phyloP scores from a whole-genome alignment of 345 rosid species.

The Lumnitzera littorea region DNA sequence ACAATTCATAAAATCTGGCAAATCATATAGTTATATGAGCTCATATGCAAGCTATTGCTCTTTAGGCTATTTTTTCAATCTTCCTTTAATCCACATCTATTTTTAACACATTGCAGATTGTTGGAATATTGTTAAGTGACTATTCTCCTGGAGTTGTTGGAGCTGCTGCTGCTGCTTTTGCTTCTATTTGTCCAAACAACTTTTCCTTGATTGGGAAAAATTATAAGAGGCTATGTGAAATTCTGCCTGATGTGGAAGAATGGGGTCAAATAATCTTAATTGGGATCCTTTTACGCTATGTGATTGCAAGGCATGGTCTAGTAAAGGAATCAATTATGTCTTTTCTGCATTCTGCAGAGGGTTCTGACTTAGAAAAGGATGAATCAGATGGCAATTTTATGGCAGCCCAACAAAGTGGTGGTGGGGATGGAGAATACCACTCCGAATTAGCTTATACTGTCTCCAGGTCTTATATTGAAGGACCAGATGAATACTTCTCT shows the following conservation, averaged over 20 bases:
- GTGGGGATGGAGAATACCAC: conserved; percentile 21
- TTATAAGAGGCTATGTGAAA: conserved; percentile 72
- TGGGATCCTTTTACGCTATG: conserved; percentile 69
- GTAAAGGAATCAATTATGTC: conserved; percentile 86
- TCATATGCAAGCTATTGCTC: not conserved
- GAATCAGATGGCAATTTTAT: conserved; percentile 25
- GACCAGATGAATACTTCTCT: conserved; percentile 82
- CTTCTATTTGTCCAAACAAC: conserved; percentile 79
- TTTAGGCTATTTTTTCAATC: conserved; percentile 4
- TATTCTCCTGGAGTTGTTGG: conserved; percentile 92
- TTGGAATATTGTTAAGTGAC: conserved; percentile 74
- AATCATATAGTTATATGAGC: too few relatives aligned
- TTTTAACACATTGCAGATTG: conserved; percentile 47
- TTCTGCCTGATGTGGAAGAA: conserved; percentile 96
- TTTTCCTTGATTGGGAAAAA: conserved; percentile 59
- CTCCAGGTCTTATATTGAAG: conserved; percentile 77
- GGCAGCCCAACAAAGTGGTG: conserved; percentile 27
- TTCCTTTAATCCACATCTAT: not conserved
- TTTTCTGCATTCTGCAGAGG: conserved; percentile 39
- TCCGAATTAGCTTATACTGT: conserved; percentile 41
- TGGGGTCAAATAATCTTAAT: conserved; percentile 94
- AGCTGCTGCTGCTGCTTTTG: conserved; percentile 89
- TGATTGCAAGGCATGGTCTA: conserved; percentile 78
- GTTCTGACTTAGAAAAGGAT: conserved; percentile 35
- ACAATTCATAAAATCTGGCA: too few relatives aligned